Evolutionary conservation across 768 basidiomycete species (phyloP).

Genomic region (Psilocybe cyanescens): DNA sequence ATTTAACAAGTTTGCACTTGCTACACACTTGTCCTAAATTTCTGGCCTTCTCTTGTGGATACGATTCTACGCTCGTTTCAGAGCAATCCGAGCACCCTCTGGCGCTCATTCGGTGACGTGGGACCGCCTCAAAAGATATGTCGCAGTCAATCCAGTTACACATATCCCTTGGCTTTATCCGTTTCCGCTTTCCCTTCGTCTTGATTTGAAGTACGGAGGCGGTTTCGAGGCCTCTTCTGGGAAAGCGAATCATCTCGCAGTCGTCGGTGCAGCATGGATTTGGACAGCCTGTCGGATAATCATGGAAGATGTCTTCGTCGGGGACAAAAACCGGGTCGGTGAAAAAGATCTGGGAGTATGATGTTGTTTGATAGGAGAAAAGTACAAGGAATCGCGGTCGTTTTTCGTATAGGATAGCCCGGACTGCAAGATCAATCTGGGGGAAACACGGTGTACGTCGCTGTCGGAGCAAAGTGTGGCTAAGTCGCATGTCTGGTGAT

Average conservation of each 20-base stretch:
- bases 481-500: slow-evolving; percentile 62
- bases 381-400: slow-evolving; percentile 76
- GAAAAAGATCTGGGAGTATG: slow-evolving; percentile 83
- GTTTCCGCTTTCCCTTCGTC: slow-evolving; percentile 51
- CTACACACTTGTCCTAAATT: slow-evolving; percentile 66
- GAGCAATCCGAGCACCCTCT: slow-evolving; percentile 33
- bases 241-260: slow-evolving; percentile 84
- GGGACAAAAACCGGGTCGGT: slow-evolving; percentile 74
- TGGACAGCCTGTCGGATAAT: slow-evolving; percentile 80
- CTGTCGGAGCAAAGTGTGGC: slow-evolving; percentile 67
- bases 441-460: slow-evolving; percentile 81
- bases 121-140: slow-evolving; percentile 57
- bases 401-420: slow-evolving; percentile 78
- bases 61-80: slow-evolving; percentile 23
- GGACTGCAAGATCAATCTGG: slow-evolving; percentile 78
- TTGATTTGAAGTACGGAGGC: slow-evolving; percentile 68
- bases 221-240: slow-evolving; percentile 61
- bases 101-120: slow-evolving; percentile 18
- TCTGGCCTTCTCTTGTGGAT: slow-evolving; percentile 26
- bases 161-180: slow-evolving; percentile 63
- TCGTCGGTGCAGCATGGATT: slow-evolving; percentile 82
- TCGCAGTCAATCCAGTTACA: slow-evolving; percentile 85
- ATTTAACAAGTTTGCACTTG: slow-evolving; percentile 79
- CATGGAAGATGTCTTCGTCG: slow-evolving; percentile 71
- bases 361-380: slow-evolving; percentile 80